These are phyloP conservation scores for Penicillium atrosanguineum DNA, from an alignment of 495 filamentous ascomycete species.

Conservation along the genomic window DNA sequence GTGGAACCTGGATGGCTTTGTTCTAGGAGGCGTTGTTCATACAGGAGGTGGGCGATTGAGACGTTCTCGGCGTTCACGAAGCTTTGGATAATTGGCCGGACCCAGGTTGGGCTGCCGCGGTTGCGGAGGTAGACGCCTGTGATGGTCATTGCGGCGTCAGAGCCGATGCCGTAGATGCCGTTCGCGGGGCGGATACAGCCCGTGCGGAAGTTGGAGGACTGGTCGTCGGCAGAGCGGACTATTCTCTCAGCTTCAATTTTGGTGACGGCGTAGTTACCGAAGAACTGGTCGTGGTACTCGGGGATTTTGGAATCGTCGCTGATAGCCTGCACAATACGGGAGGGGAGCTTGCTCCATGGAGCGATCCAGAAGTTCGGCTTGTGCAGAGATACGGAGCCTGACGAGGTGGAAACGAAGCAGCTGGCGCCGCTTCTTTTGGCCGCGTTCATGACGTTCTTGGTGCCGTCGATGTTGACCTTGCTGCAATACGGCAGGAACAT, in stretches of 20 bases:
- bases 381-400: slow-evolving; percentile 46
- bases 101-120: slow-evolving; percentile 46
- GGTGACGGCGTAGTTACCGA: slow-evolving; percentile 54
- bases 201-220: slow-evolving; percentile 46
- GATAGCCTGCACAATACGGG: slow-evolving; percentile 40
- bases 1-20: slow-evolving; percentile 39
- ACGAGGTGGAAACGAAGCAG: slow-evolving; percentile 56
- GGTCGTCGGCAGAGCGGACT: slow-evolving; percentile 45
- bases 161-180: slow-evolving; percentile 57
- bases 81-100: slow-evolving; percentile 47
- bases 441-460: slow-evolving; percentile 47
- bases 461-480: slow-evolving; percentile 56
- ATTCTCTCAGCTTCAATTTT: slow-evolving; percentile 55
- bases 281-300: slow-evolving; percentile 46
- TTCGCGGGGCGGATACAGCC: slow-evolving; percentile 57
- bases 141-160: slow-evolving; percentile 44
- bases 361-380: slow-evolving; percentile 47
- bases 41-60: slow-evolving; percentile 57
- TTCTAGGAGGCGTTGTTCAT: slow-evolving; percentile 53
- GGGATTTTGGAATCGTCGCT: slow-evolving; percentile 47
- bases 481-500: slow-evolving; percentile 42
- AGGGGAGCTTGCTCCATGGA: slow-evolving; percentile 44
- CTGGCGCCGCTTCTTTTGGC: slow-evolving; percentile 45
- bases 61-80: slow-evolving; percentile 59
- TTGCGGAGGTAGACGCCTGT: slow-evolving; percentile 35